Evolutionary conservation across 176 grass and related monocot species (phyloP), one percentile per base, ranked within the genome.

Genomic region (Lolium multiflorum): DNA sequence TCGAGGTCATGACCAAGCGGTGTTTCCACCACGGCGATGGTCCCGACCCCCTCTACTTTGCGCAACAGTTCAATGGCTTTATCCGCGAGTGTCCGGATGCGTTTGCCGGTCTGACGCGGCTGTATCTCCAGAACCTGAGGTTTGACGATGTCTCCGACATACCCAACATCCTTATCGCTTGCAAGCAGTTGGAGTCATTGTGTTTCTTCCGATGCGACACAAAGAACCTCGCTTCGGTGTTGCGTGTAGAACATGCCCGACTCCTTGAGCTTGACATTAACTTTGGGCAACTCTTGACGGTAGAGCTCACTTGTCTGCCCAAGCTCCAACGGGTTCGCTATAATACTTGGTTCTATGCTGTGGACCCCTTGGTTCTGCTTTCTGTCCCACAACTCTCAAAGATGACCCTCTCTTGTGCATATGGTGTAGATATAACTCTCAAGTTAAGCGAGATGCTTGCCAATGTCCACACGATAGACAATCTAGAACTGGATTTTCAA

Each of bases 51-150:
- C 10, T 46, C 39, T 12, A 43, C 69, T 72, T 46, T 6, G 41
- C 41, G 0, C 21, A 72, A 12, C 69, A 46, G 69, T 72, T 72
- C 69, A 22, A 72, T 2, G 69, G 0, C 7, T 72, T 72, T 3
- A 46, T 22, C 69, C 11, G 2, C 39, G 39, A 72, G 69, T 72
- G 69, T 13, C 69, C 39, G 20, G 69, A 12, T 9, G 69, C 69
- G 41, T 72, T 72, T 20, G 41, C 69, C 69, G 69, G 69, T 22
- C 69, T 72, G 39, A 72, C 69, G 41, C 39, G 69, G 39, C 39
- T 72, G 69, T 4, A 46, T 22, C 69, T 72, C 39, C 69, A 47
- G 39, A 72, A 72, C 41, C 69, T 72, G 1, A 72, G 41, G 41
- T 72, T 47, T 22, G 39, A 11, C 0, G 10, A 25, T 21, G 59